A percentile compares a stretch with the other conserved stretches of the same genome.
phyloP scores from a whole-genome alignment of 83 land plant genomes.

The Picea mariana region DNA sequence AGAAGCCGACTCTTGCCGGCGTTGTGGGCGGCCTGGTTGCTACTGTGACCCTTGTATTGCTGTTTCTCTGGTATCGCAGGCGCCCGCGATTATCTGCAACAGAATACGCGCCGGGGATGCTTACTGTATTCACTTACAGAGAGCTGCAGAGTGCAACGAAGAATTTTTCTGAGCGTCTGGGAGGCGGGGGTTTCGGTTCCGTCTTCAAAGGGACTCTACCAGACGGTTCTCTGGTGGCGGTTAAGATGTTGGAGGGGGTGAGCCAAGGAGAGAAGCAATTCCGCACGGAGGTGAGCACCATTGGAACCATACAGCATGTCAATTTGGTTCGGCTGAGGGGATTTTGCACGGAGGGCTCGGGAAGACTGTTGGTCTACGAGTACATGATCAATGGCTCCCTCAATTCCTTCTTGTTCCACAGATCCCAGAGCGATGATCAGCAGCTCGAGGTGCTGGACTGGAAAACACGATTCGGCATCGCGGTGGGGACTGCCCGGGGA shows the following conservation, averaged over 20 bases:
- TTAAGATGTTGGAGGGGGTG: constrained; percentile 69
- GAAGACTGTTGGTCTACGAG: constrained; percentile 78
- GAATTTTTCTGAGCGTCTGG: constrained; percentile 32
- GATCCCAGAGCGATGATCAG: neutral
- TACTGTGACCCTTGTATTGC: too few relatives aligned
- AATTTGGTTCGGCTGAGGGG: constrained; percentile 78
- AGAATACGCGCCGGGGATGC: constrained; percentile 28
- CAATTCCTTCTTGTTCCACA: constrained; percentile 29
- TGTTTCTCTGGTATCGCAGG: too few relatives aligned
- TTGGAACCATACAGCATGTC: constrained; percentile 34
- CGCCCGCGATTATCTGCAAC: too few relatives aligned
- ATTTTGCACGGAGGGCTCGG: constrained; percentile 73
- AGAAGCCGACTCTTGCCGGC: too few relatives aligned
- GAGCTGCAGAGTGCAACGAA: constrained; percentile 66
- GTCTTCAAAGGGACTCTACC: too few relatives aligned
- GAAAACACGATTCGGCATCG: too few relatives aligned
- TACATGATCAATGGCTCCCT: constrained; percentile 50
- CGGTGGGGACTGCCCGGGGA: too few relatives aligned
- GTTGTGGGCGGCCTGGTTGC: too few relatives aligned
- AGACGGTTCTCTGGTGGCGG: constrained; percentile 36
- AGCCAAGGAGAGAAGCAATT: constrained; percentile 83
- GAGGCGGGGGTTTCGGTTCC: too few relatives aligned
- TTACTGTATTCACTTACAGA: constrained; percentile 55
- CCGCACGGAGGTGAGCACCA: constrained; percentile 73
- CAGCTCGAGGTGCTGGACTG: constrained; percentile 26